Evolutionary conservation across 805 yeast genomes (phyloP), one percentile per base, ranked within the genome.

Genomic region (Tetrapisispora fleetii): DNA sequence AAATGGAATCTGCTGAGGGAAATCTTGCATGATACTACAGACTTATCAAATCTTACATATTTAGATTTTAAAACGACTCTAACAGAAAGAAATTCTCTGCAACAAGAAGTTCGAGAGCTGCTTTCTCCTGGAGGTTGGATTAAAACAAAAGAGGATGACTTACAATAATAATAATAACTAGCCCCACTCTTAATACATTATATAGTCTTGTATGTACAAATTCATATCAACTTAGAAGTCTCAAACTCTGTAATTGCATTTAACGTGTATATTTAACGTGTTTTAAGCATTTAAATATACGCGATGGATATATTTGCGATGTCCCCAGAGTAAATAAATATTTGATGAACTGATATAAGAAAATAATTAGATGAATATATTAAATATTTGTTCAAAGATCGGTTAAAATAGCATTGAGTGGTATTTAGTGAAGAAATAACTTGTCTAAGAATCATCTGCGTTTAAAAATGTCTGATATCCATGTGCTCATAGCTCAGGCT

Each of bases 61-160:
- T 28, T 49, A 1, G 66, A 63, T 0, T 58, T 67, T 37, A 75
- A 76, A 48, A 21, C 37, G 6, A 18, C 21, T 2, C 58, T 59
- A 4, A 11, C 3, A 1, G 51, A 49, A 3, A 65, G 81, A 50
- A 59, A 59, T 11, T 24, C 18, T 1, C 36, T 63, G 37, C 72
- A 75, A 48, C 16, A 40, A 2, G 16, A 24, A 1, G 71, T 66
- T 0, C 63, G 68, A 30, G 47, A 46, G 6, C 39, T 24, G 5
- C 50, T 66, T 1, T 57, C 66, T 0, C 58, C 75, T 2, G 73
- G 71, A 4, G 67, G 71, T 8, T 80, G 85, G 85, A 59, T 69
- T 16, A 46, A 56, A 2, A 76, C 81, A 4, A 46, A 52, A 22
- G 45, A 24, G 7, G 85, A 79, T 53, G 73, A 77, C 52, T 32